These are phyloP conservation scores for Scheffersomyces segobiensis DNA, from an alignment of 1,139 yeast genomes.

Conservation along the genomic window DNA sequence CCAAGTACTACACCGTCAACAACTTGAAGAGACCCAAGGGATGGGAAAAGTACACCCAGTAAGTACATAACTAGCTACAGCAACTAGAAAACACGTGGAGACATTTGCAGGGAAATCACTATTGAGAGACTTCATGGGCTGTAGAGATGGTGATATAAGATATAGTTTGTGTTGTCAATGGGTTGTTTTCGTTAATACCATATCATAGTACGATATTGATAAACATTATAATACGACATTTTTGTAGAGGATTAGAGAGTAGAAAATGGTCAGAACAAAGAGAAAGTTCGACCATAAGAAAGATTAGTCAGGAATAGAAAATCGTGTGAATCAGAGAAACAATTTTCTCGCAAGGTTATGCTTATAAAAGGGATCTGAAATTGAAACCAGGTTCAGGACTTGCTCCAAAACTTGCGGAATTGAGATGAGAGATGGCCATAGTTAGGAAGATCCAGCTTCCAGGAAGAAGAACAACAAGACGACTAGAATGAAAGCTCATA, in stretches of 20 bases:
- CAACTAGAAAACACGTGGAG: neutral
- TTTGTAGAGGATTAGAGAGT: neutral
- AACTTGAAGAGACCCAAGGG: constrained; percentile 69
- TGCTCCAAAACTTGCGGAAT: neutral
- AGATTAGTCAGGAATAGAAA: neutral
- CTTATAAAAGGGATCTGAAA: neutral
- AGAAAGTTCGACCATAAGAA: neutral
- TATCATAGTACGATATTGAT: neutral
- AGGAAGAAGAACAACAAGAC: neutral
- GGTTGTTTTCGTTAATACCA: neutral
- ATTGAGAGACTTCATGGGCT: neutral
- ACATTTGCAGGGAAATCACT: neutral
- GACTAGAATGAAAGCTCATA: neutral
- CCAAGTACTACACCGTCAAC: constrained; percentile 64
- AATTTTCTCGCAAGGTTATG: neutral
- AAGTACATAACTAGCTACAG: neutral
- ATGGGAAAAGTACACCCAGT: constrained; percentile 61
- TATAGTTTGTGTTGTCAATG: neutral
- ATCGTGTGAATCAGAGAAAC: neutral
- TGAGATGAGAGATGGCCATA: neutral
- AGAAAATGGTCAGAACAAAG: neutral
- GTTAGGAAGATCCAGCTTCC: too few species aligned
- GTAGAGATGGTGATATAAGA: neutral
- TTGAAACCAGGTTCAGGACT: neutral
- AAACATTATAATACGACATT: neutral